Percentiles rank a stretch among this genome's conserved stretches.
Evolutionary conservation across 2,329 filamentous ascomycete genomes (phyloP).

Genomic region (Penicillium sclerotiorum): DNA sequence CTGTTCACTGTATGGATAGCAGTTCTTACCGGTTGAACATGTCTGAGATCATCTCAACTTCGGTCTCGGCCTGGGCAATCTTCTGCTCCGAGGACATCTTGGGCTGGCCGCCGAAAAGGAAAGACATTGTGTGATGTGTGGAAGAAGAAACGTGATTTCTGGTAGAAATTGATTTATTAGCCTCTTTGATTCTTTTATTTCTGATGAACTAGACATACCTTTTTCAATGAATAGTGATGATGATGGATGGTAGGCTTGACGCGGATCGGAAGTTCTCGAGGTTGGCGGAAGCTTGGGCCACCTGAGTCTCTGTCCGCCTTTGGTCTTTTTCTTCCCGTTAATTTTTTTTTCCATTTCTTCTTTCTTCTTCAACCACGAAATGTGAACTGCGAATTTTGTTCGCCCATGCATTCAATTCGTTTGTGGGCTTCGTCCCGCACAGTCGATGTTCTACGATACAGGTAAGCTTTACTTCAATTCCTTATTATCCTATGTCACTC

Average conservation of each 20-base stretch:
- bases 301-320: constrained; percentile 19
- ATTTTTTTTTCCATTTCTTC: constrained; percentile 4
- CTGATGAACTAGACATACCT: no score
- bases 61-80: constrained; percentile 92
- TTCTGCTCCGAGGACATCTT: constrained; percentile 96
- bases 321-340: constrained; percentile 21
- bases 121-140: constrained; percentile 61
- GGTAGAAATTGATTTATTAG: constrained; percentile 1
- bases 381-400: constrained; percentile 26
- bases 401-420: constrained; percentile 44
- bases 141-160: constrained; percentile 10
- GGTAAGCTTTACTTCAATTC: constrained; percentile 39
- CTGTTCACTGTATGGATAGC: background rate
- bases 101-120: constrained; percentile 71
- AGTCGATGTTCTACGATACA: constrained; percentile 30
- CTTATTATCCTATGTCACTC: constrained; percentile 6
- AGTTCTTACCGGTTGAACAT: constrained; percentile 88
- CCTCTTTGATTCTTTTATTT: no score
- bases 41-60: constrained; percentile 96
- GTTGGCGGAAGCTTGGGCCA: constrained; percentile 35
- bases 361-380: constrained; percentile 18
- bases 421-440: constrained; percentile 38
- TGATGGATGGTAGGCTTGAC: constrained; percentile 16
- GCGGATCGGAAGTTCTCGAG: constrained; percentile 13
- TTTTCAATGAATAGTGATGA: constrained; percentile 6